Conservation (phyloP, 805 yeast genomes). For the Myxozyma kluyveri region DNA sequence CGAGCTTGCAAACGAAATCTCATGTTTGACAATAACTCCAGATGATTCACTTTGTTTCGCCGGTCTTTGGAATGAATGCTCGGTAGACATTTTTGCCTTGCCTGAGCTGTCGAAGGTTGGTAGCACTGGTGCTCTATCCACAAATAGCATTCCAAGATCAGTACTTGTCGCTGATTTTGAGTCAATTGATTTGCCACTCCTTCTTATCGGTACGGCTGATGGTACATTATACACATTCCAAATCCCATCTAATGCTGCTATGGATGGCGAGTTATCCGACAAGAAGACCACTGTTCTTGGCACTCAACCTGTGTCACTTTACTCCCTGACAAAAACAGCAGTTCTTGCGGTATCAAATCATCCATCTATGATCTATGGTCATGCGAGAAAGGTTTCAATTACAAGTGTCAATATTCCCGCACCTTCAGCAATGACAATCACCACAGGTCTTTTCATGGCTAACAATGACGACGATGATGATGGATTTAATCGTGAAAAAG, state of each 20-base stretch:
- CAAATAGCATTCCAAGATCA: conserved; percentile 26
- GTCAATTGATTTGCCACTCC: conserved; percentile 11
- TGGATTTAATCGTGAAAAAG: conserved; percentile 1
- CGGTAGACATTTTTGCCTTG: conserved; percentile 4
- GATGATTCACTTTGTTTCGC: conserved; percentile 11
- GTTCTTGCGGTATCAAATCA: conserved; percentile 26
- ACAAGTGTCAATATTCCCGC: conserved; percentile 22
- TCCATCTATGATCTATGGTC: conserved; percentile 27
- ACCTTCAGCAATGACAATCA: conserved; percentile 22
- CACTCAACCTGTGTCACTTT: conserved; percentile 25
- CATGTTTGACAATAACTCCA: conserved; percentile 12
- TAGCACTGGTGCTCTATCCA: conserved; percentile 7
- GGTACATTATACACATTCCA: conserved; percentile 21
- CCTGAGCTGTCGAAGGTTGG: conserved; percentile 6
- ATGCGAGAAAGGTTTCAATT: conserved; percentile 13
- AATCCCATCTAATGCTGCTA: conserved; percentile 2
- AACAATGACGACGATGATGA: conserved; percentile 3
- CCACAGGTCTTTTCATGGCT: neutral
- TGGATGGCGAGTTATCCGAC: conserved; percentile 16
- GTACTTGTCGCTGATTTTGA: conserved; percentile 11
- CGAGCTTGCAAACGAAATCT: conserved; percentile 12
- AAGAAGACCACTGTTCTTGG: conserved; percentile 20
- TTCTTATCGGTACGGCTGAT: conserved; percentile 27
- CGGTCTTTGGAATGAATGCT: conserved; percentile 21
- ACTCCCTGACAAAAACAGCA: conserved; percentile 5